phyloP scores from a whole-genome alignment of 441 rosid species.

The Metrosideros polymorpha region DNA sequence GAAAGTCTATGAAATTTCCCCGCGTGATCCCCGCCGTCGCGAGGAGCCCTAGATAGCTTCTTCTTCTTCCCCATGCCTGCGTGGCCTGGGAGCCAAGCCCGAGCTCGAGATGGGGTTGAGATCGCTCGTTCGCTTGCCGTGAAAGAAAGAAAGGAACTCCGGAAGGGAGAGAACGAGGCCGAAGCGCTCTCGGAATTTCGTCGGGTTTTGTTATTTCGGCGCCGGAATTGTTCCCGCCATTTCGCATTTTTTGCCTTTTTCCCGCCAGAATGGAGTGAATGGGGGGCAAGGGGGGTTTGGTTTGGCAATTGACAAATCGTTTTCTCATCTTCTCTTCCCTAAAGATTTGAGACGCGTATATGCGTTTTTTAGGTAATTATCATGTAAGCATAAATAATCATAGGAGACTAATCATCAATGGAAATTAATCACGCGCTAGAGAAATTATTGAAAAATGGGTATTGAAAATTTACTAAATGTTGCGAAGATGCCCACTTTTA shows the following conservation, averaged over 20 bases:
- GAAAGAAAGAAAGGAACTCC: background rate
- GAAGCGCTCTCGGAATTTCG: background rate
- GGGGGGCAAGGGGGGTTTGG: too few relatives aligned
- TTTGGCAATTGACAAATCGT: background rate
- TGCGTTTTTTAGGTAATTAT: too few relatives aligned
- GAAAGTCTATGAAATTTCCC: slow-evolving; percentile 69
- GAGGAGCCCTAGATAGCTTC: slow-evolving; percentile 47
- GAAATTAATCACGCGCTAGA: too few relatives aligned
- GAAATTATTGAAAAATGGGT: background rate
- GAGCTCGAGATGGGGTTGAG: background rate
- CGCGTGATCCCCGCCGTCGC: slow-evolving; percentile 24
- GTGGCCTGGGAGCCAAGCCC: background rate
- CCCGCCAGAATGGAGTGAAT: slow-evolving; percentile 8
- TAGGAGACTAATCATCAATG: too few relatives aligned
- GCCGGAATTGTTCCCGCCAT: slow-evolving; percentile 21
- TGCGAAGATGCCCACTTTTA: too few relatives aligned
- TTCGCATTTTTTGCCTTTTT: background rate
- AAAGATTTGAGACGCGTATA: background rate
- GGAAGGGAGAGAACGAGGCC: background rate
- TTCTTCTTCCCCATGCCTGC: slow-evolving; percentile 49
- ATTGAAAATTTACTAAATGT: rapidly evolving
- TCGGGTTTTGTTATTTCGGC: background rate
- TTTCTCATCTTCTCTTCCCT: background rate
- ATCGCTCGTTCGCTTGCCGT: background rate
- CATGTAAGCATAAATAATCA: too few relatives aligned